Percentiles rank a stretch among this genome's conserved stretches.
Evolutionary conservation across 768 basidiomycete genomes (phyloP).

Genomic region (Mycena leptocephala): DNA sequence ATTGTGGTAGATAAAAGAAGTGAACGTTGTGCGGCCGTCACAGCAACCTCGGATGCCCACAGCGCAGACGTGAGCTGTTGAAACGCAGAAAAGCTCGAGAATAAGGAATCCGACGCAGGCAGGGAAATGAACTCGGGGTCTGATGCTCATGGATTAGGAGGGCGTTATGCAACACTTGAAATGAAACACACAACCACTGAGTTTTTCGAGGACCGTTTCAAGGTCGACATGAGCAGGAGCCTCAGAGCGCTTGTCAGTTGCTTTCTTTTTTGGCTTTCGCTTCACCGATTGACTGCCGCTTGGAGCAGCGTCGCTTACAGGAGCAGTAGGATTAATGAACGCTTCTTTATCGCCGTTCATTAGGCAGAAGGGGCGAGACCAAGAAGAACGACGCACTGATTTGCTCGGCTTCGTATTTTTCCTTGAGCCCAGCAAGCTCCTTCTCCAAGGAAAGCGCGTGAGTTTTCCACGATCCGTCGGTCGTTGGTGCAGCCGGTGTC

Average conservation of each 20-base stretch:
- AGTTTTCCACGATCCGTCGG: conserved; percentile 27
- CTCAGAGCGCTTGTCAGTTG: conserved; percentile 9
- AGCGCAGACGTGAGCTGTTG: conserved; percentile 45
- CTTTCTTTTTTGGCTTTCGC: conserved; percentile 39
- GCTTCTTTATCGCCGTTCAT: conserved; percentile 43
- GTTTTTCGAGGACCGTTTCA: conserved; percentile 38
- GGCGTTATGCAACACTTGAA: not conserved
- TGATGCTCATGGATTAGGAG: not conserved
- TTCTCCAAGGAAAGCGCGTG: conserved; percentile 31
- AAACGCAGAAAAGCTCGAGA: conserved; percentile 49
- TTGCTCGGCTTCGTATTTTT: conserved; percentile 58
- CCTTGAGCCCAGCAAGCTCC: conserved; percentile 54
- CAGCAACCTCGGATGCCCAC: conserved; percentile 31
- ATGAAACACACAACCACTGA: conserved; percentile 29
- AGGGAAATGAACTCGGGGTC: conserved; percentile 24
- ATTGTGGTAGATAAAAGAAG: conserved; percentile 48
- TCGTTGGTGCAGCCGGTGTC: not conserved
- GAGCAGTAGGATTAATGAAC: conserved; percentile 38
- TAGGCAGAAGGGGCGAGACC: conserved; percentile 25
- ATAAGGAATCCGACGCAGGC: conserved; percentile 35
- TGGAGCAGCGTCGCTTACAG: conserved; percentile 12
- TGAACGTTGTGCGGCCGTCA: conserved; percentile 32
- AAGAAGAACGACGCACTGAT: conserved; percentile 52
- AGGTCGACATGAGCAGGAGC: conserved; percentile 26
- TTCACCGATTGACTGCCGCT: conserved; percentile 26